Conservation (phyloP, 768 basidiomycete species). For the Saitozyma podzolica region DNA sequence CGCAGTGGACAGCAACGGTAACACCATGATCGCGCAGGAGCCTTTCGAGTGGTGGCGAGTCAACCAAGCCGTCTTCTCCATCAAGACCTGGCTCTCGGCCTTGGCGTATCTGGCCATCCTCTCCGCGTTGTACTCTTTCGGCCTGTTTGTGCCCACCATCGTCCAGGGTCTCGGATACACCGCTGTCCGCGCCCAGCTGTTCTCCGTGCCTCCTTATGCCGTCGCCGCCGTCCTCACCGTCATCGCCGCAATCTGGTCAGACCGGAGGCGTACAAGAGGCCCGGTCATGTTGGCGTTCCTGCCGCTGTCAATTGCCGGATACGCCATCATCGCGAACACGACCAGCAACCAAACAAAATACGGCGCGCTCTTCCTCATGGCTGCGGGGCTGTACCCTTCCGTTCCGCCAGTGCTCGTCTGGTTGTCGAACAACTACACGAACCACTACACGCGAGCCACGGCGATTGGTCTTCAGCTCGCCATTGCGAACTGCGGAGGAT, state of each 20-base stretch:
- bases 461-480: constrained; percentile 39
- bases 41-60: constrained; percentile 33
- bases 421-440: constrained; percentile 33
- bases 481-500: constrained; percentile 31
- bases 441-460: constrained; percentile 28
- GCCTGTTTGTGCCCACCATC: constrained; percentile 38
- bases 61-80: constrained; percentile 19
- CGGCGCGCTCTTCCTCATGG: constrained; percentile 39
- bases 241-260: constrained; percentile 29
- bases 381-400: constrained; percentile 33
- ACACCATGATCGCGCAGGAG: constrained; percentile 15
- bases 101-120: constrained; percentile 34
- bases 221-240: constrained; percentile 34
- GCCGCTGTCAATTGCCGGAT: constrained; percentile 36
- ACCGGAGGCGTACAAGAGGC: constrained; percentile 32
- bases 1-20: constrained; percentile 12
- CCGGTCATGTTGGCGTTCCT: constrained; percentile 41
- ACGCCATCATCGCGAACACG: constrained; percentile 30
- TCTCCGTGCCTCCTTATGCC: constrained; percentile 38
- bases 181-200: constrained; percentile 34
- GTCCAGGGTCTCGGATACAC: constrained; percentile 35
- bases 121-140: constrained; percentile 36
- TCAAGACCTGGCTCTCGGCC: constrained; percentile 36
- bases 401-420: constrained; percentile 41
- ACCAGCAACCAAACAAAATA: constrained; percentile 24